Evolutionary conservation across 202 grass and related monocot species (phyloP), one percentile per base, ranked within the genome.

Genomic region (Panicum virgatum): DNA sequence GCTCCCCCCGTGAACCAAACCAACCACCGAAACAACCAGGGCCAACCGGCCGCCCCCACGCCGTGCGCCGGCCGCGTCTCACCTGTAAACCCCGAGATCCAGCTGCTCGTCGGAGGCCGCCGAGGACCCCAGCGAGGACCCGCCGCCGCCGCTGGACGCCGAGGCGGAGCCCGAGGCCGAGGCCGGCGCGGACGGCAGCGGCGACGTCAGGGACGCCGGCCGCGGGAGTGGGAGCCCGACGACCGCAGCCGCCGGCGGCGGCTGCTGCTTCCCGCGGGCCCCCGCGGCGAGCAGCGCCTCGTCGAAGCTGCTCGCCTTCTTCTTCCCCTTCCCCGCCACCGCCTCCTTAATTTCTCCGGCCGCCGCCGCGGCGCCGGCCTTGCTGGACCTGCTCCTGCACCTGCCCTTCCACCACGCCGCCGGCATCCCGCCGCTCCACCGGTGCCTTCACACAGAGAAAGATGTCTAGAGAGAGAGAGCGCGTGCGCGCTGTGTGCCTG

Each of bases 31-130:
- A 74, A 59, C 50, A 2, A 85, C 60, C 43, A 2, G 40, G n/a
- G n/a, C 12, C 56, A 52, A 48, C 72, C 5, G 45, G 3, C 50
- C 27, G n/a, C n/a, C 29, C 29, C 29, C 29, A 30, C 29, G 29
- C 29, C 29, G 3, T 34, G 32, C 32, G 45, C 6, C 25, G 38
- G 29, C 23, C 30, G 37, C 22, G 42, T 62, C 83, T 72, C 81
- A 92, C 92, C 92, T 92, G 78, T 87, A 89, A 47, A 68, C 58
- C 0, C 66, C 92, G 56, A 94, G 89, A 92, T 90, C 92, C 72
- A 80, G 84, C 39, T 79, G 86, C 46, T 92, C 92, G 69, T 94
- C 92, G 39, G 86, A 94, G 39, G 89, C 91, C 66, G 80, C 85
- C 44, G 92, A 94, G 6, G 88, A 90, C 6, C 62, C 88, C 36